Percentiles rank a stretch among this genome's conserved stretches.
Conservation (phyloP, 2,329 filamentous ascomycete genomes). For the Fusarium sp. region DNA sequence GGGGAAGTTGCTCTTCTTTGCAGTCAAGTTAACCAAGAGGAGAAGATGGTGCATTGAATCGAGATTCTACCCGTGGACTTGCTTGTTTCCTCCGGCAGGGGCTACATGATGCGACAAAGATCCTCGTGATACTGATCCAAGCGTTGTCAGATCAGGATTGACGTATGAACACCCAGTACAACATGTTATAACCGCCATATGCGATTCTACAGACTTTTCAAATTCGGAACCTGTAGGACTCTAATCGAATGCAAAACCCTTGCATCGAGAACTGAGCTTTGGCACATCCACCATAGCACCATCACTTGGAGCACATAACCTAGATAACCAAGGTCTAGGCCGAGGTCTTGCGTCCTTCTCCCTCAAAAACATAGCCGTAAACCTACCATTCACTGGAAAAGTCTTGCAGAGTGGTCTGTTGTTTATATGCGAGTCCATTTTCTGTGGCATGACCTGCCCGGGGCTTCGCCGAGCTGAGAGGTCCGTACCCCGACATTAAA, state of each 20-base stretch:
- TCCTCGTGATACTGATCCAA: not conserved
- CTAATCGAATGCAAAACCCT: constrained; percentile 5
- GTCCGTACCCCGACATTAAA: constrained; percentile 31
- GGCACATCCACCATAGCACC: not conserved
- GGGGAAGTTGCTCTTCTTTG: constrained; percentile 21
- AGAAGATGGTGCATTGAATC: constrained; percentile 1
- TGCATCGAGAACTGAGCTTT: constrained; percentile 1
- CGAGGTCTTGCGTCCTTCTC: not conserved
- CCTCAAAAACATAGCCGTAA: not conserved
- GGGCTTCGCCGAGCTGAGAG: constrained; percentile 33
- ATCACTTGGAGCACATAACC: not conserved
- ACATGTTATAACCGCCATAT: not conserved
- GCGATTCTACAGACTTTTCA: not conserved
- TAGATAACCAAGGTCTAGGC: not conserved
- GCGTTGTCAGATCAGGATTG: constrained; percentile 11
- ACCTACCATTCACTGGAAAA: not conserved
- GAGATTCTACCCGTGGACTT: constrained; percentile 1
- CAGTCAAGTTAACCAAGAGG: not conserved
- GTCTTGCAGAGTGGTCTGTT: constrained; percentile 14
- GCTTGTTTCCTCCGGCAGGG: not conserved
- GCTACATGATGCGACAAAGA: not conserved
- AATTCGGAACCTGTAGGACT: not conserved
- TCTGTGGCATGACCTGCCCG: constrained; percentile 17
- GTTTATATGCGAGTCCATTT: constrained; percentile 1
- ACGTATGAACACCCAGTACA: not conserved